phyloP scores from a whole-genome alignment of 2,329 filamentous ascomycete species.

The Botrytis deweyae region DNA sequence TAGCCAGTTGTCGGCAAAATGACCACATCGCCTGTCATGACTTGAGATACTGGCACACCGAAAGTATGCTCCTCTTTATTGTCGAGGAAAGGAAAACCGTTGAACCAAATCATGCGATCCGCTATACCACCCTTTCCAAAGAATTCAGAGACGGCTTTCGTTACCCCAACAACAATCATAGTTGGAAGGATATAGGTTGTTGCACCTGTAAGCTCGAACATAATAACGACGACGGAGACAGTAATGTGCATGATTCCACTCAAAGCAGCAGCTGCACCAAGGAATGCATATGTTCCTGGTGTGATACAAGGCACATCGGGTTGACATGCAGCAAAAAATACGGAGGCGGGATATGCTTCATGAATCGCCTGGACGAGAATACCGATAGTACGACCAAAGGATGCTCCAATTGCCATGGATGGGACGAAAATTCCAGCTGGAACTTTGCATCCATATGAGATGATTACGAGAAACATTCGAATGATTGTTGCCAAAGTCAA shows the following conservation, averaged over 20 bases:
- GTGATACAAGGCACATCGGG: conserved; percentile 96
- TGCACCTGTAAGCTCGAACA: conserved; percentile 98
- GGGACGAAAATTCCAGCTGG: conserved; percentile 97
- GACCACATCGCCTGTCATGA: conserved; percentile 78
- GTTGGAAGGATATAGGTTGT: conserved; percentile 95
- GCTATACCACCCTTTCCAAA: conserved; percentile 97
- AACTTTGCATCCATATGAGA: conserved; percentile 97
- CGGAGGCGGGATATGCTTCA: conserved; percentile 75
- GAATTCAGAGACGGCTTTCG: conserved; percentile 85
- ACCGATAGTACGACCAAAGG: conserved; percentile 90
- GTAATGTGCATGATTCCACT: conserved; percentile 99
- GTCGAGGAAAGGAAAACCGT: conserved; percentile 93
- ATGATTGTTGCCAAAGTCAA: conserved; percentile 77
- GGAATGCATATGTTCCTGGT: conserved; percentile 92
- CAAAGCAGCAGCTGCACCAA: conserved; percentile 86
- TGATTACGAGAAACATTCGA: conserved; percentile 81
- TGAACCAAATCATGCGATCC: conserved; percentile 98
- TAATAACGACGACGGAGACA: conserved; percentile 95
- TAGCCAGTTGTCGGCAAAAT: conserved; percentile 73
- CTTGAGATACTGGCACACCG: conserved; percentile 85
- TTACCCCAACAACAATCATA: conserved; percentile 98
- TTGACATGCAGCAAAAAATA: conserved; percentile 84
- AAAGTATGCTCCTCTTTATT: conserved; percentile 98
- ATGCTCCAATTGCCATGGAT: conserved; percentile 94
- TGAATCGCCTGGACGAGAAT: conserved; percentile 90